phyloP scores from a whole-genome alignment of 495 filamentous ascomycete species.

The Tetracladium setigerum region DNA sequence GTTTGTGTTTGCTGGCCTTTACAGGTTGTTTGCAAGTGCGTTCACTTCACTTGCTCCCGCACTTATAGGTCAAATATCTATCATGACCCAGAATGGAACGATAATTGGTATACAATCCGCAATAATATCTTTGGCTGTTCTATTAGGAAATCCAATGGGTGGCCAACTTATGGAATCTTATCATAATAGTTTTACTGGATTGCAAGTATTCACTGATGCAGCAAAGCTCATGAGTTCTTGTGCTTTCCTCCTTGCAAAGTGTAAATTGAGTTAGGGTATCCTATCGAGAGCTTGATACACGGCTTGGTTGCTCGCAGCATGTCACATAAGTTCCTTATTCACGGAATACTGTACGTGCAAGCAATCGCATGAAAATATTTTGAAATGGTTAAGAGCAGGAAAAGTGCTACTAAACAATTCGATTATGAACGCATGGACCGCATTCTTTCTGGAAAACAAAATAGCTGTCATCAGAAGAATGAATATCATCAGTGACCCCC shows the following conservation, averaged over 20 bases:
- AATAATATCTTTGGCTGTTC: not conserved
- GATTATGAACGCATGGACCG: too few species aligned
- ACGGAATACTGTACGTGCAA: too few species aligned
- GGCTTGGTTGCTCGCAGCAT: not conserved
- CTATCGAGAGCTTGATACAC: not conserved
- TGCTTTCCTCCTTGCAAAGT: not conserved
- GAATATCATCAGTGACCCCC: too few species aligned
- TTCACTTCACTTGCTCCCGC: slow-evolving; percentile 54
- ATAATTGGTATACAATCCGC: not conserved
- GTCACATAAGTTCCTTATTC: too few species aligned
- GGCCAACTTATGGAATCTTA: not conserved
- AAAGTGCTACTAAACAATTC: too few species aligned
- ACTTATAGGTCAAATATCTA: not conserved
- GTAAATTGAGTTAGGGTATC: not conserved
- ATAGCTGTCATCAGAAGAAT: too few species aligned
- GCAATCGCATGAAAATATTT: too few species aligned
- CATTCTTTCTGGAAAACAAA: too few species aligned
- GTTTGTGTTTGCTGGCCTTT: slow-evolving; percentile 55
- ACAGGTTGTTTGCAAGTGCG: slow-evolving; percentile 61
- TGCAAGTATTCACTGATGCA: not conserved
- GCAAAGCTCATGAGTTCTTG: not conserved
- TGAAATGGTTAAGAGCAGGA: too few species aligned
- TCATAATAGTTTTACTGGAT: not conserved
- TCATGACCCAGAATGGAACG: not conserved
- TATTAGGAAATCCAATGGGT: too few species aligned